phyloP scores from a whole-genome alignment of 1,284 basidiomycete genomes.

The Boletus smithii region DNA sequence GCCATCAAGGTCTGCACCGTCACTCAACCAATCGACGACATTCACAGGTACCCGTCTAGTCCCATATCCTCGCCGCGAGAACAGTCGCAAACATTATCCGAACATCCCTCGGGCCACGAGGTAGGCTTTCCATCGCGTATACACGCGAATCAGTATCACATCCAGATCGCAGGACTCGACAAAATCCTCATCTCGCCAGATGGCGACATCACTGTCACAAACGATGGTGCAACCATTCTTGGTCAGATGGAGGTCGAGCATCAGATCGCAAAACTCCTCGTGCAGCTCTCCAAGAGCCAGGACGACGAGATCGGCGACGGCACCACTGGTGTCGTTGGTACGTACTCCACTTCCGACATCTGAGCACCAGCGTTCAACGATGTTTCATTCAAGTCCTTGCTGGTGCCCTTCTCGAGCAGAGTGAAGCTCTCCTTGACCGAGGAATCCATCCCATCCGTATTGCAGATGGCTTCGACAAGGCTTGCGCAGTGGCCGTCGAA shows the following conservation, averaged over 20 bases:
- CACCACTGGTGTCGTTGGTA: slow-evolving; percentile 97
- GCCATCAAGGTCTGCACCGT: slow-evolving; percentile 81
- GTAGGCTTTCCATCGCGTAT: slow-evolving; percentile 38
- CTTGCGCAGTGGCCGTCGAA: slow-evolving; percentile 85
- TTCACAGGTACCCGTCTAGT: slow-evolving; percentile 45
- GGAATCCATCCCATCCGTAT: slow-evolving; percentile 99
- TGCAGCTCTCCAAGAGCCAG: slow-evolving; percentile 95
- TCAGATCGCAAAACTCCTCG: slow-evolving; percentile 96
- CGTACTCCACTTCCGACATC: slow-evolving; percentile 35
- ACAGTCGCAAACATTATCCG: slow-evolving; percentile 94
- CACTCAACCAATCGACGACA: not conserved
- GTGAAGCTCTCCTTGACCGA: slow-evolving; percentile 87
- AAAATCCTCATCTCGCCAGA: slow-evolving; percentile 99
- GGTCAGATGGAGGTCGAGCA: slow-evolving; percentile 98
- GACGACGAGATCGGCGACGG: slow-evolving; percentile 99
- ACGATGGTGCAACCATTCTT: slow-evolving; percentile 96
- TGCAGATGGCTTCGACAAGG: slow-evolving; percentile 96
- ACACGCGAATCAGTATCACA: slow-evolving; percentile 7
- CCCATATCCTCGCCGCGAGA: slow-evolving; percentile 90
- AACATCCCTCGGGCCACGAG: slow-evolving; percentile 92
- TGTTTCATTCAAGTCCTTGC: slow-evolving; percentile 75
- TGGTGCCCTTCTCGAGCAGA: slow-evolving; percentile 91
- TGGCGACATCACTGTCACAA: slow-evolving; percentile 98
- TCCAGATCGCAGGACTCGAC: slow-evolving; percentile 70
- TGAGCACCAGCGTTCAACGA: slow-evolving; percentile 7